Percentiles rank a stretch among this genome's conserved stretches.
These are phyloP conservation scores for Begonia fuchsioides DNA, from an alignment of 306 rosid genomes.

Conservation along the genomic window DNA sequence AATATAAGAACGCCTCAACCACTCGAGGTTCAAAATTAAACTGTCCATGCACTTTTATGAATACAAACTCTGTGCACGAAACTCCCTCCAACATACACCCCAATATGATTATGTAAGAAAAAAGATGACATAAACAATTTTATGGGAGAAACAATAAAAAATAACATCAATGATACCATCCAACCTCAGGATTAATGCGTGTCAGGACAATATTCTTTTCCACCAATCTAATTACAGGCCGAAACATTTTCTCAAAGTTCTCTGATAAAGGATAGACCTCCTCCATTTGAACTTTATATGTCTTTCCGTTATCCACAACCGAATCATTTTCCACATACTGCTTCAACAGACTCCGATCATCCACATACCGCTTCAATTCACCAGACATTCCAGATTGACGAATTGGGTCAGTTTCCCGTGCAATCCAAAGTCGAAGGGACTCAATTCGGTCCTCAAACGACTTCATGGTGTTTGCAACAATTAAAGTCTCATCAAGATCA, in stretches of 20 bases:
- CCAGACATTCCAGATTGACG: conserved; percentile 65
- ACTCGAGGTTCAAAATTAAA: no score
- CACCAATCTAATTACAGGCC: conserved; percentile 71
- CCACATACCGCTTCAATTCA: conserved; percentile 72
- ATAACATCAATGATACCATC: conserved; percentile 3
- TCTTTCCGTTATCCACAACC: conserved; percentile 63
- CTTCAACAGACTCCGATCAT: conserved; percentile 65
- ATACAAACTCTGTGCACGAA: no score
- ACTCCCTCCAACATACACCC: no score
- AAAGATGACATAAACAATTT: neutral
- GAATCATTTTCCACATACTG: conserved; percentile 52
- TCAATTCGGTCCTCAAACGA: conserved; percentile 92
- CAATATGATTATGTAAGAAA: neutral
- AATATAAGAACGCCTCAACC: no score
- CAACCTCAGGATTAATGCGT: conserved; percentile 94
- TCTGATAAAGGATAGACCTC: conserved; percentile 46
- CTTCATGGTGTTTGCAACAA: conserved; percentile 97
- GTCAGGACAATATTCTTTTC: conserved; percentile 82
- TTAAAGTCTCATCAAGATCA: conserved; percentile 91
- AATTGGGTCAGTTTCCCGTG: conserved; percentile 52
- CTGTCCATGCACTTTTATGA: no score
- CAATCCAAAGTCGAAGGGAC: conserved; percentile 50
- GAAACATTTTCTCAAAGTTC: conserved; percentile 40
- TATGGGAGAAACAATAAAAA: conserved; percentile 1
- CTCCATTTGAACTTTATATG: conserved; percentile 63